Evolutionary conservation across 768 basidiomycete genomes (phyloP), one percentile per base, ranked within the genome.

Genomic region (Mycena haematopus): DNA sequence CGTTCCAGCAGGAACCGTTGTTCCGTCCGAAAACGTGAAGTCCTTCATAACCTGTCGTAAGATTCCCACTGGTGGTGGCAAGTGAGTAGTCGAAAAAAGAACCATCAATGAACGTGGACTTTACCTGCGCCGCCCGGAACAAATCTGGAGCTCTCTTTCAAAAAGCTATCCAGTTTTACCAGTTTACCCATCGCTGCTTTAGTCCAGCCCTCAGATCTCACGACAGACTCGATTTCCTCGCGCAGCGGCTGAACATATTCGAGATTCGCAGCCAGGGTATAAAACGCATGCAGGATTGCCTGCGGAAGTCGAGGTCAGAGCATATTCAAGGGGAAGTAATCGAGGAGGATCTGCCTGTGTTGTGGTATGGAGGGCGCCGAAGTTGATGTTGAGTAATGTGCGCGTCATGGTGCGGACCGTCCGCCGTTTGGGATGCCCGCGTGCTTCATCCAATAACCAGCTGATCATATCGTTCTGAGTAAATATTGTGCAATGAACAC

Each of bases 21-120:
- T 78, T 6, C 81, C 82, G 66, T 84, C 76, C 3, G 79, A 80
- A 55, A 85, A 77, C 1, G 75, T 78, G 67, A 77, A 78, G 44
- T 80, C 77, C 54, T 76, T 70, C 24, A 76, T 50, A 2, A 73
- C 74, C 58, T 73, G 71, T 7, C 81, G 76, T 15, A 65, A 56
- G 40, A 80, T 62, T 8, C 36, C 33, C 13, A 69, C 74, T 76
- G 38, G 8, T 29, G 54, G 17, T 5, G 10, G 7, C 19, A 27
- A 44, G 46, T 15, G 8, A n/a, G 22, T 11, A 19, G 29, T 19
- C 35, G 13, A 42, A 3, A 50, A 17, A 7, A n/a, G n/a, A n/a
- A n/a, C n/a, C n/a, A n/a, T n/a, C 15, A 17, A 24, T 29, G 21
- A 17, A 11, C 13, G 7, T 6, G 9, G 29, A n/a, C 14, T 31